Percentiles rank a stretch among this genome's conserved stretches.
phyloP scores from a whole-genome alignment of 164 flowering plant species.

The Sedum album region DNA sequence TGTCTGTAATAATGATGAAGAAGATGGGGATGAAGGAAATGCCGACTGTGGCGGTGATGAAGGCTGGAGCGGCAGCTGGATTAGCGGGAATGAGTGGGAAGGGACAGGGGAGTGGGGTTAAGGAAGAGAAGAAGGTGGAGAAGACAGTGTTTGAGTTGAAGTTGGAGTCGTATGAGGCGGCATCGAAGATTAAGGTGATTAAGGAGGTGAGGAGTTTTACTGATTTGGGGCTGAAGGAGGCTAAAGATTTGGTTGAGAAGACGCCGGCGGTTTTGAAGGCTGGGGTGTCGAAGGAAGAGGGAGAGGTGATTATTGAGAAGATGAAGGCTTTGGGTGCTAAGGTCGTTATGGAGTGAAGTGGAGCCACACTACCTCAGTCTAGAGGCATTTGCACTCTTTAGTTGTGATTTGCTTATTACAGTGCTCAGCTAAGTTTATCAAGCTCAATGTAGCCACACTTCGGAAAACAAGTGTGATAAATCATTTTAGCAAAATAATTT shows the following conservation, averaged over 20 bases:
- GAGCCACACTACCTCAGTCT: not conserved
- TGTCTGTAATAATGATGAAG: conserved; percentile 56
- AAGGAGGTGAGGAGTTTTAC: conserved; percentile 77
- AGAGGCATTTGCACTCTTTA: not conserved
- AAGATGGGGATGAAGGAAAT: conserved; percentile 59
- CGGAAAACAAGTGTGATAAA: not conserved
- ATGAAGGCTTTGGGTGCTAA: conserved; percentile 78
- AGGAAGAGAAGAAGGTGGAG: conserved; percentile 69
- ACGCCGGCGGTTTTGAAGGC: conserved; percentile 54
- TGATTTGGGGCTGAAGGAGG: conserved; percentile 79
- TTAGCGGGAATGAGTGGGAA: conserved; percentile 27
- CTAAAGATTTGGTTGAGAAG: conserved; percentile 84
- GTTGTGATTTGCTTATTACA: too few species aligned
- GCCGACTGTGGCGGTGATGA: conserved; percentile 64
- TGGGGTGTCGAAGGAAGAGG: conserved; percentile 84
- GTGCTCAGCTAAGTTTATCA: too few species aligned
- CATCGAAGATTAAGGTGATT: conserved; percentile 66
- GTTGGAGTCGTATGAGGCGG: conserved; percentile 58
- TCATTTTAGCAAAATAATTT: not conserved
- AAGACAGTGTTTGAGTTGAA: conserved; percentile 71
- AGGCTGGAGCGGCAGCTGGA: conserved; percentile 39
- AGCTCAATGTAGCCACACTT: not conserved
- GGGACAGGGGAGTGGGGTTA: conserved; percentile 25
- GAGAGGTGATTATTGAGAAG: conserved; percentile 60
- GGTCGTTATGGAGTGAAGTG: conserved; percentile 54